These are phyloP conservation scores for Cladosporium colombiae DNA, from an alignment of 2,329 filamentous ascomycete genomes.

Conservation along the genomic window DNA sequence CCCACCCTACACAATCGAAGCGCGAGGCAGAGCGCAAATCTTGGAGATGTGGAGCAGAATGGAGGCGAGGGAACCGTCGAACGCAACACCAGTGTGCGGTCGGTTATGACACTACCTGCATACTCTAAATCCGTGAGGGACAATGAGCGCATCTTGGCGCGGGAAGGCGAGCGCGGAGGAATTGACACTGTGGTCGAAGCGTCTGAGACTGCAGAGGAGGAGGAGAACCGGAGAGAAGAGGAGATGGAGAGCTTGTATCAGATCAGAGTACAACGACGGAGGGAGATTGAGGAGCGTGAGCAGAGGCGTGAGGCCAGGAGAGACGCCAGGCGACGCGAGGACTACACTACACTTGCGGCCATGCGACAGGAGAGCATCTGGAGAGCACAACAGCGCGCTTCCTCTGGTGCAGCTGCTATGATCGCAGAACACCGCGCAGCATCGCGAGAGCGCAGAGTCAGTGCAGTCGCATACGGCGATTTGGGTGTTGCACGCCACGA, in stretches of 20 bases:
- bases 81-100: slow-evolving; percentile 81
- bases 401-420: slow-evolving; percentile 44
- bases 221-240: slow-evolving; percentile 76
- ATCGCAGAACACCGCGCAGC: slow-evolving; percentile 63
- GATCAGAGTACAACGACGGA: slow-evolving; percentile 75
- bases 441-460: slow-evolving; percentile 66
- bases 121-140: slow-evolving; percentile 74
- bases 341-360: slow-evolving; percentile 67
- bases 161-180: slow-evolving; percentile 87
- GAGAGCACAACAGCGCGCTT: slow-evolving; percentile 47
- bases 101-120: slow-evolving; percentile 88
- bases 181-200: slow-evolving; percentile 89
- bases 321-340: slow-evolving; percentile 72
- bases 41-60: slow-evolving; percentile 26
- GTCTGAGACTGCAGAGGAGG: slow-evolving; percentile 75
- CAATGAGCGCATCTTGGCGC: slow-evolving; percentile 78
- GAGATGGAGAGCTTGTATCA: slow-evolving; percentile 95
- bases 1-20: slow-evolving; percentile 30
- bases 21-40: slow-evolving; percentile 27
- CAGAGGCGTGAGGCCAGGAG: slow-evolving; percentile 68
- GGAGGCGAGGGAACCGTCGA: slow-evolving; percentile 56
- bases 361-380: slow-evolving; percentile 59
- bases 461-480: slow-evolving; percentile 74
- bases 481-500: slow-evolving; percentile 76
- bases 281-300: slow-evolving; percentile 75